phyloP scores from a whole-genome alignment of 192 early-diverging fungal species.

The Kickxella alabastrina region DNA sequence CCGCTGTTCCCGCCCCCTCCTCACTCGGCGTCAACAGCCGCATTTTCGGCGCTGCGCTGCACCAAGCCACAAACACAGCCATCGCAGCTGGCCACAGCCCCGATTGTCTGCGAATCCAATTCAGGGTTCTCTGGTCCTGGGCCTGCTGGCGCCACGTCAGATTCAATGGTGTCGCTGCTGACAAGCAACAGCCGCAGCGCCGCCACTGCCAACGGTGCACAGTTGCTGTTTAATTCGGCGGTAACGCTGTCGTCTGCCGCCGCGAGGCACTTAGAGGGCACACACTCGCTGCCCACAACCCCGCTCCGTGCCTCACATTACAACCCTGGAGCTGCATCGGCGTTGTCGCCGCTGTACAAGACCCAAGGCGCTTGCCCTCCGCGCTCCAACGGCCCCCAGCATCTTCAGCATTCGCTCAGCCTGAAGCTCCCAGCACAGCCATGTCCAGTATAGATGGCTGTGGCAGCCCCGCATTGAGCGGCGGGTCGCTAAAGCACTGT shows the following conservation, averaged over 20 bases:
- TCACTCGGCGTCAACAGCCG: conserved; percentile 27
- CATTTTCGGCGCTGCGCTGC: conserved; percentile 12
- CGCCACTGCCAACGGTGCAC: conserved; percentile 40
- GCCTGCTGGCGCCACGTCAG: conserved; percentile 1
- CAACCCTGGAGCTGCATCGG: background rate
- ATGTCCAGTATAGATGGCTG: too few species aligned
- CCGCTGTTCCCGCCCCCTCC: conserved; percentile 28
- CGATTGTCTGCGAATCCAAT: conserved; percentile 33
- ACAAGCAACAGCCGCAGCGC: conserved; percentile 41
- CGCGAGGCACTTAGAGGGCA: conserved; percentile 13
- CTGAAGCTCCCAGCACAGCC: too few species aligned
- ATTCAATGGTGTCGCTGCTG: conserved; percentile 28
- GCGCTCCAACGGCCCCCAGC: too few species aligned
- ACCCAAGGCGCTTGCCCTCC: too few species aligned
- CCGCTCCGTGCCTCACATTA: conserved; percentile 32
- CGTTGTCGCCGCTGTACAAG: too few species aligned
- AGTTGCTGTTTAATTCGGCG: conserved; percentile 18
- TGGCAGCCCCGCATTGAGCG: conserved; percentile 19
- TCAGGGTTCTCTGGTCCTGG: conserved; percentile 5
- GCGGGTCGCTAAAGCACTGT: conserved; percentile 16
- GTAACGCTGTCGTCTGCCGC: conserved; percentile 8
- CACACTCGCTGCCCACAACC: conserved; percentile 46
- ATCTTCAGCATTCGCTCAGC: too few species aligned
- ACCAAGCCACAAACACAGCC: conserved; percentile 20
- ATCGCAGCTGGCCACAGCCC: conserved; percentile 8